These are phyloP conservation scores for Aspergillus hancockii DNA, from an alignment of 495 filamentous ascomycete species.

Conservation along the genomic window DNA sequence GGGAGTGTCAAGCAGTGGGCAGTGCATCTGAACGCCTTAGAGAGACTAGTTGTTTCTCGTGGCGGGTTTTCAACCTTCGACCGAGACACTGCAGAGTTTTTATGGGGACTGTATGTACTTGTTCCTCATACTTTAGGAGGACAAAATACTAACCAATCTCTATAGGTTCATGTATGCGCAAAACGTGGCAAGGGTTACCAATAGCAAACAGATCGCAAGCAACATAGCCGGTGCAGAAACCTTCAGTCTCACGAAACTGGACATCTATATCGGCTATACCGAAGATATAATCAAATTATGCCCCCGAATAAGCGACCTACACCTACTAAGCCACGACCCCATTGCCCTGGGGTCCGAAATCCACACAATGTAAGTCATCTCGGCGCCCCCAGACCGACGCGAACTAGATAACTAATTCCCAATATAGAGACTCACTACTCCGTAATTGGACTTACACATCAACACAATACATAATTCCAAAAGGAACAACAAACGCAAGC, in stretches of 20 bases:
- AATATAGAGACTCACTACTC: conserved; percentile 38
- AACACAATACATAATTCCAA: conserved; percentile 35
- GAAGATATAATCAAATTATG: conserved; percentile 46
- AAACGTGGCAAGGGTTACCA: conserved; percentile 43
- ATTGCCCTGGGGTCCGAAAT: conserved; percentile 32
- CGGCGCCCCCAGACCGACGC: not conserved
- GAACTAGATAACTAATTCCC: not conserved
- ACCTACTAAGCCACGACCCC: conserved; percentile 24
- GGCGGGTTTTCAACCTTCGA: conserved; percentile 39
- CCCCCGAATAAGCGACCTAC: conserved; percentile 40
- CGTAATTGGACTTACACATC: conserved; percentile 37
- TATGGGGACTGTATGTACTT: conserved; percentile 40
- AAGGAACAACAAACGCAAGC: conserved; percentile 29
- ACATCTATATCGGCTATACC: conserved; percentile 48
- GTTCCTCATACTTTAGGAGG: not conserved
- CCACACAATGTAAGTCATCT: conserved; percentile 33
- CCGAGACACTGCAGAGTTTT: conserved; percentile 37
- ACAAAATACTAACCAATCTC: not conserved
- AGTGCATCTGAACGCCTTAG: conserved; percentile 42
- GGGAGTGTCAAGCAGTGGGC: conserved; percentile 48
- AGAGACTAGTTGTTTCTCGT: conserved; percentile 39
- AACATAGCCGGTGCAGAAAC: conserved; percentile 23
- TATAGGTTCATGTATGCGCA: conserved; percentile 42
- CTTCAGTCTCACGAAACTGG: conserved; percentile 34
- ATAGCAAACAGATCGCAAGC: conserved; percentile 29